Conservation (phyloP, 2,329 filamentous ascomycete species). For the Catunica adiposa region DNA sequence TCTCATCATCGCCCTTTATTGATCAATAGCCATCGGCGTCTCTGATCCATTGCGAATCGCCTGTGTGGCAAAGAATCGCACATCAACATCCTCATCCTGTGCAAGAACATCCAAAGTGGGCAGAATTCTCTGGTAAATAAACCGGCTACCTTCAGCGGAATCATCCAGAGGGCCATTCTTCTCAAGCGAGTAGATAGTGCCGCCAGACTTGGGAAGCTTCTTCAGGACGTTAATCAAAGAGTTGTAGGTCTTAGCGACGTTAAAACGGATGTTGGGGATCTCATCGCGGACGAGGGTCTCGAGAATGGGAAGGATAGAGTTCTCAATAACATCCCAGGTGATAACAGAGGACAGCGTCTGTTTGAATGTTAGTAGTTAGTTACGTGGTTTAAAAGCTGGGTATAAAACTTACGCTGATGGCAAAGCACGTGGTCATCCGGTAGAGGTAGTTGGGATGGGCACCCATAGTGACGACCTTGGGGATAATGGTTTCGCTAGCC, state of each 20-base stretch:
- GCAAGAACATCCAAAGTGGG: conserved; percentile 89
- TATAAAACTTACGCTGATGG: conserved; percentile 63
- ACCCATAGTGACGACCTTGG: conserved; percentile 97
- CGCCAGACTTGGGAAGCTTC: conserved; percentile 63
- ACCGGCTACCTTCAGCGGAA: conserved; percentile 55
- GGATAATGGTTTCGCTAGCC: conserved; percentile 93
- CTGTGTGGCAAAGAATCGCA: conserved; percentile 91
- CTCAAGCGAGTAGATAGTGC: conserved; percentile 71
- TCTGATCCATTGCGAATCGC: conserved; percentile 48
- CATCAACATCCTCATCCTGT: conserved; percentile 94
- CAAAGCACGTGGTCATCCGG: conserved; percentile 99
- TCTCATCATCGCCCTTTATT: conserved; percentile 22
- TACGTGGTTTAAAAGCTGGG: neutral
- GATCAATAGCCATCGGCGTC: conserved; percentile 49
- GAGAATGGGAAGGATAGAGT: conserved; percentile 88
- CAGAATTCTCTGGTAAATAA: conserved; percentile 74
- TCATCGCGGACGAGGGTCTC: conserved; percentile 86
- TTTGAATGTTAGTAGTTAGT: conserved; percentile 17
- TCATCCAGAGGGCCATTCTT: conserved; percentile 53
- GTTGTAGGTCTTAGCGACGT: conserved; percentile 93
- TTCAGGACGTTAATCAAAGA: conserved; percentile 83
- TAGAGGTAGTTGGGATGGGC: conserved; percentile 98
- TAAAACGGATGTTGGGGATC: conserved; percentile 98
- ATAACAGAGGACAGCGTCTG: conserved; percentile 89
- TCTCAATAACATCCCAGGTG: conserved; percentile 80